A percentile compares a stretch with the other conserved stretches of the same genome.
These are phyloP conservation scores for Acacia acuminata DNA, from an alignment of 306 rosid species.

Conservation along the genomic window DNA sequence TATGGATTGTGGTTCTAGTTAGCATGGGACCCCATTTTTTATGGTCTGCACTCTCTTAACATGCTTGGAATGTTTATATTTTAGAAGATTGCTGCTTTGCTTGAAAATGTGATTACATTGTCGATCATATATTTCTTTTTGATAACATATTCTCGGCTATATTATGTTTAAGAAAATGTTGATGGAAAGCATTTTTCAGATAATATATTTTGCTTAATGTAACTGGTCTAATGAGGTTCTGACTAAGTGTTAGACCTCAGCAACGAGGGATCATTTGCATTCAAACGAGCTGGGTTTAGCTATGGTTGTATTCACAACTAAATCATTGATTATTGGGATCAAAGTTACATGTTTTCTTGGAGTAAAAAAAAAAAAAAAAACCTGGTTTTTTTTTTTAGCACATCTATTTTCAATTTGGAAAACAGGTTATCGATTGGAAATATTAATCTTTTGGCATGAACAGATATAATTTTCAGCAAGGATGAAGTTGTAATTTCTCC, in stretches of 20 bases:
- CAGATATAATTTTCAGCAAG: conserved; percentile 74
- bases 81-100: background rate
- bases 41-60: conserved; percentile 4
- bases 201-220: background rate
- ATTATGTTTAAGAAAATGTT: conserved; percentile 9
- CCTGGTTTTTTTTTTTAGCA: background rate
- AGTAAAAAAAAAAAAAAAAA: background rate
- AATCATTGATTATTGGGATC: conserved; percentile 9
- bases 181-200: conserved; percentile 1
- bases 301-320: conserved; percentile 1
- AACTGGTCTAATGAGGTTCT: background rate
- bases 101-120: conserved; percentile 3
- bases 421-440: conserved; percentile 17
- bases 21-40: conserved; percentile 1
- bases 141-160: background rate
- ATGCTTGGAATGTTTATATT: conserved; percentile 15
- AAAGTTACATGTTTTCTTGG: background rate
- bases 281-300: background rate
- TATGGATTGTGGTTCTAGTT: conserved; percentile 14
- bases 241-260: background rate
- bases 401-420: background rate
- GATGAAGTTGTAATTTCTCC: conserved; percentile 80
- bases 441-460: conserved; percentile 27
- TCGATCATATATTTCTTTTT: background rate
- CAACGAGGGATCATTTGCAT: background rate